Evolutionary conservation across 2,329 filamentous ascomycete species (phyloP), one percentile per base, ranked within the genome.

Genomic region (Ophiostoma quercus): DNA sequence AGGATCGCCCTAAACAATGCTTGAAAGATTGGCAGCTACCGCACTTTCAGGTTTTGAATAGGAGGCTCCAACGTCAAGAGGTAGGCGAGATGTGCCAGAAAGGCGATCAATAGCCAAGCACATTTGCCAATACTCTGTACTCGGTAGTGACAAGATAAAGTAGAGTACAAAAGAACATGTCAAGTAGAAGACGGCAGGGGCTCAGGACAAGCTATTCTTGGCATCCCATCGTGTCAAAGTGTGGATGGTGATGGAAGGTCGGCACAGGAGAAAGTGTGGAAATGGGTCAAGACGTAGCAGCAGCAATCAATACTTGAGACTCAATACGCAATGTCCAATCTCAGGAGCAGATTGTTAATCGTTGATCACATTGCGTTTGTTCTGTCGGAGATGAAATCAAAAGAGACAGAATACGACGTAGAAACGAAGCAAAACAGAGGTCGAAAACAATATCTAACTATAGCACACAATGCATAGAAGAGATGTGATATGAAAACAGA

Each of bases 201-300:
- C 22, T 25, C 51, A 57, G n/a, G 51, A 57, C 51, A 57, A 57
- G 51, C 51, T 57, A 57, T 57, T 57, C 51, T 57, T 57, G 51
- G 51, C 51, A 57, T 57, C 51, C 22, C 51, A 57, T 57, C 22
- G n/a, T 57, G 11, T 57, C 51, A 57, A 57, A 57, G 8, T 12
- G 51, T 12, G 51, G 51, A 57, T 8, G n/a, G 22, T 25, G 8
- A 57, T 12, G 51, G n/a, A 25, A 3, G 22, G 51, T 57, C 9
- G 19, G 43, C 43, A 47, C 43, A 57, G n/a, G 51, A 57, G n/a
- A 25, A 57, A 57, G 22, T 57, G 51, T 57, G 51, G 51, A 25
- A 25, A 25, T 22, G 51, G 51, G 22, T 16, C 25, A 32, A 32
- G 25, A 62, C 14, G 57, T 62, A 32, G 57, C 22, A 57, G 22